A percentile compares a stretch with the other conserved stretches of the same genome.
Conservation (phyloP, 78 protist genomes). For the Mantamonas sphyraenae region DNA sequence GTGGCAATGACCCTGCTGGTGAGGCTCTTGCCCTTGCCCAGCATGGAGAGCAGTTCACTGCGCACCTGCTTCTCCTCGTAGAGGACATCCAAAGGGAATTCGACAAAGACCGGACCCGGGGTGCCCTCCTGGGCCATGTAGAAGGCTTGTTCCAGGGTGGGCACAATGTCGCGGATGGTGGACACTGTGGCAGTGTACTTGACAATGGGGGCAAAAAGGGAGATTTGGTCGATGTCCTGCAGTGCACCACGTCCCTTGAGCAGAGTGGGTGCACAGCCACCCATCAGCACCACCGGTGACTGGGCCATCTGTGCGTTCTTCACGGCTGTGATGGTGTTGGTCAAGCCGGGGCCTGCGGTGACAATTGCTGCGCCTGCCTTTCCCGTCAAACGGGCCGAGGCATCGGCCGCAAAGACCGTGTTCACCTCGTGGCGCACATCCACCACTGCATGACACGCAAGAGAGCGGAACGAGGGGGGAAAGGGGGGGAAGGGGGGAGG, state of each 20-base stretch:
- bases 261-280: constrained; percentile 64
- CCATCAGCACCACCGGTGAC: constrained; percentile 53
- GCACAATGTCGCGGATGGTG: constrained; percentile 40
- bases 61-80: too few species aligned
- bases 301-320: constrained; percentile 79
- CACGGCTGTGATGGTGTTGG: constrained; percentile 76
- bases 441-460: too few species aligned
- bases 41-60: too few species aligned
- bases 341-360: constrained; percentile 81
- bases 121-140: constrained; percentile 31
- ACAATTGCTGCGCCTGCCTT: too few species aligned
- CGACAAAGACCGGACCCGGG: constrained; percentile 78
- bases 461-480: too few species aligned
- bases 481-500: too few species aligned
- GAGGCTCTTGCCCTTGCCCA: too few species aligned
- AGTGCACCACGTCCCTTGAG: constrained; percentile 68
- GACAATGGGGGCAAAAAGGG: constrained; percentile 43
- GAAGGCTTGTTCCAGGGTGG: constrained; percentile 46
- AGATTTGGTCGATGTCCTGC: constrained; percentile 75
- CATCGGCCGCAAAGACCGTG: constrained; percentile 83
- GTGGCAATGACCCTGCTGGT: too few species aligned
- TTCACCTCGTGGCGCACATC: constrained; percentile 71
- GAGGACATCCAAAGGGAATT: constrained; percentile 64
- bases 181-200: constrained; percentile 34
- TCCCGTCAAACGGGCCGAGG: constrained; percentile 60